Conservation (phyloP, 208 protist genomes). For the Wallacemonas sp. region DNA sequence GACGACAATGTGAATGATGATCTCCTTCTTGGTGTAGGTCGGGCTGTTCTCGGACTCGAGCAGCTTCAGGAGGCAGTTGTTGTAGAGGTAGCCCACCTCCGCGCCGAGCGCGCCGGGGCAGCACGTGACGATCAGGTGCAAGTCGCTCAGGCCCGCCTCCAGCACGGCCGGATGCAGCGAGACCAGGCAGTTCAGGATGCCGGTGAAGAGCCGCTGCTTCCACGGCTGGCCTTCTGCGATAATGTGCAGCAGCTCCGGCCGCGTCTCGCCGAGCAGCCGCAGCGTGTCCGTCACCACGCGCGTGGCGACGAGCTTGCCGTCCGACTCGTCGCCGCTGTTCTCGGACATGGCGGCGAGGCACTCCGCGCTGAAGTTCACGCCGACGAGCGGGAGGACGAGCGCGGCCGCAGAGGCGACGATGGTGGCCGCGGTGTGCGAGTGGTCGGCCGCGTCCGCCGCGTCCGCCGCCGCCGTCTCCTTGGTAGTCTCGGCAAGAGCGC, state of each 20-base stretch:
- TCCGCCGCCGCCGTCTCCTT: too few species aligned
- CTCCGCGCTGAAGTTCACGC: slow-evolving; percentile 62
- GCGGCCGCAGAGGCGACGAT: slow-evolving; percentile 30
- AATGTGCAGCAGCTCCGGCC: slow-evolving; percentile 39
- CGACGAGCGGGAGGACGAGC: slow-evolving; percentile 37
- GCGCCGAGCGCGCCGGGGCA: slow-evolving; percentile 46
- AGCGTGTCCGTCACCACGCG: slow-evolving; percentile 68
- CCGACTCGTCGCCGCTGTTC: slow-evolving; percentile 70
- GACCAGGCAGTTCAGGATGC: slow-evolving; percentile 90
- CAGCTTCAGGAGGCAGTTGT: slow-evolving; percentile 88
- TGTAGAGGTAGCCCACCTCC: slow-evolving; percentile 94
- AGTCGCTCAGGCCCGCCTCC: slow-evolving; percentile 85
- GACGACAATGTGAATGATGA: slow-evolving; percentile 79
- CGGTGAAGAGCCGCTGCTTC: slow-evolving; percentile 74
- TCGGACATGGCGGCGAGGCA: slow-evolving; percentile 65
- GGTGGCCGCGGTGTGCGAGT: slow-evolving; percentile 3
- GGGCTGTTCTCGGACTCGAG: slow-evolving; percentile 91
- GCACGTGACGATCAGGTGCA: slow-evolving; percentile 74
- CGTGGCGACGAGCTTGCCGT: slow-evolving; percentile 69
- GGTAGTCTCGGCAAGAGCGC: too few species aligned
- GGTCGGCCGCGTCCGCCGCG: background rate
- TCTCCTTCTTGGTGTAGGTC: slow-evolving; percentile 80
- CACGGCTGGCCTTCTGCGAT: slow-evolving; percentile 40
- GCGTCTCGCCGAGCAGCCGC: slow-evolving; percentile 26
- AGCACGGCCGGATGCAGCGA: slow-evolving; percentile 84